Percentiles rank a stretch among this genome's conserved stretches.
Evolutionary conservation across 1,284 basidiomycete genomes (phyloP).

Genomic region (Apiotrichum gamsii): DNA sequence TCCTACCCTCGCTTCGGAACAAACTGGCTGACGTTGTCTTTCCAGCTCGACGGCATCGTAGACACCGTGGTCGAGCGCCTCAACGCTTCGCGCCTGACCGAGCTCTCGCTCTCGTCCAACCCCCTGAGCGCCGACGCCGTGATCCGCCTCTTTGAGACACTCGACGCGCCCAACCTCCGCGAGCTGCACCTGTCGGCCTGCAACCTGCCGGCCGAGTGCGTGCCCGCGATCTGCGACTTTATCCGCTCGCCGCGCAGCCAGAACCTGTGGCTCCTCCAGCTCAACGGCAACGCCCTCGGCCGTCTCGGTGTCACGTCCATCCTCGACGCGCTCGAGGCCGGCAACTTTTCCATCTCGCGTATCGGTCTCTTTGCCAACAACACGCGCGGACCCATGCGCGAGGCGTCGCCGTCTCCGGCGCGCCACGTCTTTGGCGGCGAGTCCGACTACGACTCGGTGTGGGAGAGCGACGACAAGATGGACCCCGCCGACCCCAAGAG

Average conservation of each 20-base stretch:
- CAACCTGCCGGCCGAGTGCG: conserved; percentile 16
- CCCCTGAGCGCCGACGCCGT: conserved; percentile 20
- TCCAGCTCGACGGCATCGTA: conserved; percentile 3
- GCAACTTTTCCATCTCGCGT: conserved; percentile 27
- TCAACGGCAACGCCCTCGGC: conserved; percentile 39
- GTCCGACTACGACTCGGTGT: conserved; percentile 1
- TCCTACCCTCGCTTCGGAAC: not conserved
- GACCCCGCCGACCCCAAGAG: conserved; percentile 5
- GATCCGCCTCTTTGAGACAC: conserved; percentile 19
- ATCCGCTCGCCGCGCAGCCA: conserved; percentile 24
- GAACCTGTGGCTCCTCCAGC: conserved; percentile 26
- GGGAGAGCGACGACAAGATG: conserved; percentile 9
- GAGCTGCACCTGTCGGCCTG: conserved; percentile 35
- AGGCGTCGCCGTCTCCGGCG: not conserved
- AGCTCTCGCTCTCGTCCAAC: conserved; percentile 35
- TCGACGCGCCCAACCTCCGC: conserved; percentile 25
- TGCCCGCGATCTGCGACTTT: conserved; percentile 17
- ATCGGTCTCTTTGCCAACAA: conserved; percentile 32
- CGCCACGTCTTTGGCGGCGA: conserved; percentile 1
- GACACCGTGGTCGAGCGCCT: conserved; percentile 17
- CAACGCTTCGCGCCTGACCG: conserved; percentile 25
- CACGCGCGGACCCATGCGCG: not conserved
- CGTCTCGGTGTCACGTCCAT: conserved; percentile 24
- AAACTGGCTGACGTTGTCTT: not conserved
- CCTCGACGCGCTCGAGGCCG: conserved; percentile 30